Percentiles rank a stretch among this genome's conserved stretches.
These are phyloP conservation scores for Rhodotorula graminis DNA, from an alignment of 768 basidiomycete genomes.

Conservation along the genomic window DNA sequence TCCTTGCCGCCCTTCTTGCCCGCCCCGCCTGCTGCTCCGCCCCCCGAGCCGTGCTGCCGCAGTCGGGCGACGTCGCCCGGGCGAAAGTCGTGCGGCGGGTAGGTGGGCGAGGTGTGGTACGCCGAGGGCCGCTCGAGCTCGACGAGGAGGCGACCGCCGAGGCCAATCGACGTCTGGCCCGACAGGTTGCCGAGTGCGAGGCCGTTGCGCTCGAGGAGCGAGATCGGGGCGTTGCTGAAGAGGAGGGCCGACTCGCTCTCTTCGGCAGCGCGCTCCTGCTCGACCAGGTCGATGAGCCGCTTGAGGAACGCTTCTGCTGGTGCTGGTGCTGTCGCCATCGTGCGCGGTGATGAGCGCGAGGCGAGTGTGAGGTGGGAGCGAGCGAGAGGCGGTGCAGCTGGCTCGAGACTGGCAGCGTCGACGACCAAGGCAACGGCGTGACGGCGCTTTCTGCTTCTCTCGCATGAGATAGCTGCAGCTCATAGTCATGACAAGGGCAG, in stretches of 20 bases:
- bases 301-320: slow-evolving; percentile 54
- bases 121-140: slow-evolving; percentile 79
- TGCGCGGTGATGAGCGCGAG: too few species aligned
- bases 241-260: slow-evolving; percentile 71
- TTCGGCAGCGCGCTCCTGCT: slow-evolving; percentile 74
- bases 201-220: slow-evolving; percentile 81
- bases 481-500: too few species aligned
- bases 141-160: slow-evolving; percentile 86
- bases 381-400: too few species aligned
- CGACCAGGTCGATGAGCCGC: slow-evolving; percentile 63
- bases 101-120: slow-evolving; percentile 63
- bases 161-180: slow-evolving; percentile 67
- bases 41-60: slow-evolving; percentile 26
- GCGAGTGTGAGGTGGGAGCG: not conserved
- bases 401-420: too few species aligned
- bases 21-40: not conserved
- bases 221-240: slow-evolving; percentile 74
- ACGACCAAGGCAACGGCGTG: too few species aligned
- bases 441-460: too few species aligned
- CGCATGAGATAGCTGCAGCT: too few species aligned
- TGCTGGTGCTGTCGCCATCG: not conserved
- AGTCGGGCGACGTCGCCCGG: slow-evolving; percentile 85
- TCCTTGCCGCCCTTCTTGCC: not conserved
- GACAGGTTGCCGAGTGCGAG: slow-evolving; percentile 70
- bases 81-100: slow-evolving; percentile 83